Percentiles rank a stretch among this genome's conserved stretches.
Conservation (phyloP, 768 basidiomycete species). For the Termitomyces sp. region DNA sequence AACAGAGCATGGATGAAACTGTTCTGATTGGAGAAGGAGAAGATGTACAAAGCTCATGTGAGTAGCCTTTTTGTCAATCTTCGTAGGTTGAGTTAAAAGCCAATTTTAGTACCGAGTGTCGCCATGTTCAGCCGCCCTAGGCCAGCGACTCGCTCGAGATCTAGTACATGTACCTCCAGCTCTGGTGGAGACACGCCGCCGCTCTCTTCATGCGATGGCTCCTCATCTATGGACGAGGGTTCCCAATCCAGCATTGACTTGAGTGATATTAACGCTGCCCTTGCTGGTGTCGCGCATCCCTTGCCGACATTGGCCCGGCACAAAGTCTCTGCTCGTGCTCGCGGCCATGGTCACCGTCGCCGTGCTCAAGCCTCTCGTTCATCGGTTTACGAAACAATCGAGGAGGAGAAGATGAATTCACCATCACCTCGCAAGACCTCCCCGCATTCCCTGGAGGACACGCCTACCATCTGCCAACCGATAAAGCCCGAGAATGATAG, state of each 20-base stretch:
- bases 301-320: slow-evolving; percentile 35
- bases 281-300: slow-evolving; percentile 52
- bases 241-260: slow-evolving; percentile 79
- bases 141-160: slow-evolving; percentile 48
- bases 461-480: slow-evolving; percentile 31
- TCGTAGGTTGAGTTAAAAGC: background rate
- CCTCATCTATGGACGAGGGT: slow-evolving; percentile 59
- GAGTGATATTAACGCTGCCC: slow-evolving; percentile 47
- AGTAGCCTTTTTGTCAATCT: slow-evolving; percentile 19
- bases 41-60: slow-evolving; percentile 48
- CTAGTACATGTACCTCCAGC: slow-evolving; percentile 62
- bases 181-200: slow-evolving; percentile 71
- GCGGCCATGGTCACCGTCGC: slow-evolving; percentile 66
- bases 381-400: slow-evolving; percentile 76
- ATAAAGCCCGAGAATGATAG: slow-evolving; percentile 50
- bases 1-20: slow-evolving; percentile 64
- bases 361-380: slow-evolving; percentile 61
- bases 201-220: slow-evolving; percentile 57
- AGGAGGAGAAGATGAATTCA: slow-evolving; percentile 53
- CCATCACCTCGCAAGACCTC: slow-evolving; percentile 17
- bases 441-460: slow-evolving; percentile 24
- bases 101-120: slow-evolving; percentile 31
- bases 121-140: slow-evolving; percentile 61
- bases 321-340: slow-evolving; percentile 43
- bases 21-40: slow-evolving; percentile 63